Percentiles rank a stretch among this genome's conserved stretches.
These are phyloP conservation scores for Stevia rebaudiana DNA, from an alignment of 140 eudicot genomes.

Conservation along the genomic window DNA sequence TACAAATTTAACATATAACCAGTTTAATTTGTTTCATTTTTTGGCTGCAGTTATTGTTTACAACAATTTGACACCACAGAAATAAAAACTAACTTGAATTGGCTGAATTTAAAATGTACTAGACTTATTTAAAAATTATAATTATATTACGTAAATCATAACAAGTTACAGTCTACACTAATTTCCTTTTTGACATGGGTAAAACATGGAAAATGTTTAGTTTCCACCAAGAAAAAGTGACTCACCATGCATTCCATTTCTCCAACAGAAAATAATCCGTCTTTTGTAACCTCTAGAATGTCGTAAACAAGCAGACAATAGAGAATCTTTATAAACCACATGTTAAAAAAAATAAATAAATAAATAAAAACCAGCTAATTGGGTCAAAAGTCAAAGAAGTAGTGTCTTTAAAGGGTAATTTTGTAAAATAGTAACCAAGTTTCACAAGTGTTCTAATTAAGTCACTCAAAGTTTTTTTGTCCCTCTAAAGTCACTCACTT, in stretches of 20 bases:
- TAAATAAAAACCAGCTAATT: not conserved
- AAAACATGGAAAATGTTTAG: not conserved
- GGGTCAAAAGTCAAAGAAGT: not conserved
- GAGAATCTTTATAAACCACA: not conserved
- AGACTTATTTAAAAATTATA: not conserved
- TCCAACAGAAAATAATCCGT: constrained; percentile 97
- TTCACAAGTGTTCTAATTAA: too few relatives aligned
- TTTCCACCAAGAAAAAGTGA: not conserved
- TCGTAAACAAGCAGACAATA: not conserved
- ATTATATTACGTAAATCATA: not conserved
- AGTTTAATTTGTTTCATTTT: too few relatives aligned
- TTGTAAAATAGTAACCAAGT: too few relatives aligned
- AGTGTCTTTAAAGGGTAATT: too few relatives aligned
- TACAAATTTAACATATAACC: not conserved
- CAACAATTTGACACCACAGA: not conserved
- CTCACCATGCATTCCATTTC: constrained; percentile 99
- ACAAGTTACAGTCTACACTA: not conserved
- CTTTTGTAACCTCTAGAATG: constrained; percentile 75
- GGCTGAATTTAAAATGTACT: not conserved
- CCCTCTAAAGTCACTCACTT: too few relatives aligned
- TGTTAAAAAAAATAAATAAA: not conserved
- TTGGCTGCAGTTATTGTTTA: not conserved
- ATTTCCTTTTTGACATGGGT: not conserved
- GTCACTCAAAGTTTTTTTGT: too few relatives aligned
- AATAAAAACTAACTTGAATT: not conserved